Base-by-base conservation (phyloP, 257 asterid genomes). In the Nicotiana undulata region DNA sequence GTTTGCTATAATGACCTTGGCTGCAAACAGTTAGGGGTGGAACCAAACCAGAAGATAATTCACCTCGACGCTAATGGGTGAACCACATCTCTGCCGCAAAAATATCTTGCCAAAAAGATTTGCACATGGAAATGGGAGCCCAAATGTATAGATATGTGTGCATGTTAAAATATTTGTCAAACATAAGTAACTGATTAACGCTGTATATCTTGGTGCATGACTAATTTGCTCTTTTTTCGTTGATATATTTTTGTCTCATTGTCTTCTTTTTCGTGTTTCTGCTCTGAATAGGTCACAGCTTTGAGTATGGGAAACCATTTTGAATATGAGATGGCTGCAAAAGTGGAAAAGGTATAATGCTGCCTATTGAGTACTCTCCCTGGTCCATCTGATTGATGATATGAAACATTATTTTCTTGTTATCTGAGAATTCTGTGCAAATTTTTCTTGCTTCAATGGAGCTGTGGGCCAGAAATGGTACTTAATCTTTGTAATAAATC, bases 301-400 rank as follows among this genome's bases (percentile, higher is more conserved):
- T 66, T 95, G 93, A 92, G 97, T 87, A 93, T 95, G 97, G 99
- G 99, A 75, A 93, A 95, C 89, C 89, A 85, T 84, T 87, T 87
- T 56, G 94, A 92, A 82, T 83, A 82, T 82, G 97, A 95, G 87
- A 91, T 93, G 92, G 98, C 98, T 74, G 92, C 94, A 81, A 93
- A 93, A 89, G 97, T 95, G 87, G 97, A 95, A 83, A 90, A 89
- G 84, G 99, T 93, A 79, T 58, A 32, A 87, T 53, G 87, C 81
- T 44, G 46, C 70, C 77, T 79, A 77, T 29, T 72, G 65, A 60
- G 63, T 84, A 56, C 80, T 49, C 29, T 81, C 52, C 61, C 6
- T 67, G 72, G 65, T 58, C 85, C 66, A 79, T 82, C 82, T 51
- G 61, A 29, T 67, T 58, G 32, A 61, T 75, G 26, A 63, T 59